A percentile compares a stretch with the other conserved stretches of the same genome.
phyloP scores from a whole-genome alignment of 352 stramenopile genomes.

The Globisporangium uncinulatum region DNA sequence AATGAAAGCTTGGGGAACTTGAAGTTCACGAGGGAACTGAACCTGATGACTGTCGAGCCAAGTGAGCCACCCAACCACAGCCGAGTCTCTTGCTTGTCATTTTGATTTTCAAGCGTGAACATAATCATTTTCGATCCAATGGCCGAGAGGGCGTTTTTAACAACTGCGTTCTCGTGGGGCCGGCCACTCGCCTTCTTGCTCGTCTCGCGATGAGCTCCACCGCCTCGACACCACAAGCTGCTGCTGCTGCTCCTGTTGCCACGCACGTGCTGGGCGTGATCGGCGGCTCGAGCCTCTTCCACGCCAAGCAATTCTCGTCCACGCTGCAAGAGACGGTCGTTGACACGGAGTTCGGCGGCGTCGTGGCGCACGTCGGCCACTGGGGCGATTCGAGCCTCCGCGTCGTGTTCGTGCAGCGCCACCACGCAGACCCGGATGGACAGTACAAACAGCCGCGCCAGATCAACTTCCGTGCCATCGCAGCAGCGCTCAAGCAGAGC shows the following conservation, averaged over 20 bases:
- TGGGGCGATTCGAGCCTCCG: slow-evolving; percentile 43
- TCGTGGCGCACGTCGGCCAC: slow-evolving; percentile 51
- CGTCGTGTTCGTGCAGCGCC: slow-evolving; percentile 84
- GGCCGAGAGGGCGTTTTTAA: no score
- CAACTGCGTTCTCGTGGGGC: neutral
- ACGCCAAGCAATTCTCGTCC: slow-evolving; percentile 62
- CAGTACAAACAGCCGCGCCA: slow-evolving; percentile 78
- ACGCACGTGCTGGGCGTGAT: slow-evolving; percentile 74
- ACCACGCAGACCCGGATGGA: slow-evolving; percentile 64
- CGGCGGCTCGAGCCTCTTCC: slow-evolving; percentile 81
- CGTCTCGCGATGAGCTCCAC: neutral
- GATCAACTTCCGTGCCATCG: slow-evolving; percentile 85
- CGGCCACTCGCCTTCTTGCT: neutral
- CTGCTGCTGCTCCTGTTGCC: neutral
- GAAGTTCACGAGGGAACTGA: no score
- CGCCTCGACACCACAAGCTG: neutral
- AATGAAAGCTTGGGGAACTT: no score
- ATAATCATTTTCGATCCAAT: no score
- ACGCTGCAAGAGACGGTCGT: slow-evolving; percentile 49
- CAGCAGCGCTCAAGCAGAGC: slow-evolving; percentile 49
- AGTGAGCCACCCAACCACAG: no score
- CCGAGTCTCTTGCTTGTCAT: no score
- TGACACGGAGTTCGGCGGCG: slow-evolving; percentile 55
- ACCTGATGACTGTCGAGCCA: no score
- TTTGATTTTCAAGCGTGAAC: no score